phyloP scores from a whole-genome alignment of 768 basidiomycete species.

The Coprinopsis strossmayeri region DNA sequence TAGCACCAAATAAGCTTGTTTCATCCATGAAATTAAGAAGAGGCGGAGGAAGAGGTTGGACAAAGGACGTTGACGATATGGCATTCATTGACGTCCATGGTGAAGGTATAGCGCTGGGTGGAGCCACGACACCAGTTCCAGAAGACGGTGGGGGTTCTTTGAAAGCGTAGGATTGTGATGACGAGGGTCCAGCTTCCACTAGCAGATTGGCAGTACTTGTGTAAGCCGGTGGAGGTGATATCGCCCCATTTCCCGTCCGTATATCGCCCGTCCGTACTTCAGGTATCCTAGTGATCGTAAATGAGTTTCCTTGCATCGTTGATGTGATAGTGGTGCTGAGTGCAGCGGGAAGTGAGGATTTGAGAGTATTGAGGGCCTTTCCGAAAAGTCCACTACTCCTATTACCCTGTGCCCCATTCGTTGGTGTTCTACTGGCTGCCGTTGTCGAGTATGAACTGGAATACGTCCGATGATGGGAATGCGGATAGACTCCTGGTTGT shows the following conservation, averaged over 20 bases:
- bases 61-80: slow-evolving; percentile 4
- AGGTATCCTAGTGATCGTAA: slow-evolving; percentile 1
- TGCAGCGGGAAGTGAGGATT: slow-evolving; percentile 8
- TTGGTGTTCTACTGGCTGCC: slow-evolving; percentile 32
- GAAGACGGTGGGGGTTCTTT: too few relatives aligned
- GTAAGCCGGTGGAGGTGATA: background rate
- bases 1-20: background rate
- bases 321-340: slow-evolving; percentile 12
- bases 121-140: too few relatives aligned
- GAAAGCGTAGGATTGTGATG: too few relatives aligned
- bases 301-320: slow-evolving; percentile 10
- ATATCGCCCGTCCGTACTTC: background rate
- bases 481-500: slow-evolving; percentile 43
- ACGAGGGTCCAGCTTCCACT: too few relatives aligned
- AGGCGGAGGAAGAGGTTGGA: slow-evolving; percentile 6
- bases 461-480: slow-evolving; percentile 45
- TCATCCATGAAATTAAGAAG: slow-evolving; percentile 7
- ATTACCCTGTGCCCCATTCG: slow-evolving; percentile 27
- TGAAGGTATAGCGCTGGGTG: too few relatives aligned
- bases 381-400: background rate
- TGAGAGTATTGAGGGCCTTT: slow-evolving; percentile 9
- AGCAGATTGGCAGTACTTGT: slow-evolving; percentile 2
- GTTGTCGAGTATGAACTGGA: slow-evolving; percentile 56
- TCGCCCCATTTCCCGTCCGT: background rate
- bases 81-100: too few relatives aligned